These are phyloP conservation scores for Isoetes taiwanensis DNA, from an alignment of 75 land plant species.

Conservation along the genomic window DNA sequence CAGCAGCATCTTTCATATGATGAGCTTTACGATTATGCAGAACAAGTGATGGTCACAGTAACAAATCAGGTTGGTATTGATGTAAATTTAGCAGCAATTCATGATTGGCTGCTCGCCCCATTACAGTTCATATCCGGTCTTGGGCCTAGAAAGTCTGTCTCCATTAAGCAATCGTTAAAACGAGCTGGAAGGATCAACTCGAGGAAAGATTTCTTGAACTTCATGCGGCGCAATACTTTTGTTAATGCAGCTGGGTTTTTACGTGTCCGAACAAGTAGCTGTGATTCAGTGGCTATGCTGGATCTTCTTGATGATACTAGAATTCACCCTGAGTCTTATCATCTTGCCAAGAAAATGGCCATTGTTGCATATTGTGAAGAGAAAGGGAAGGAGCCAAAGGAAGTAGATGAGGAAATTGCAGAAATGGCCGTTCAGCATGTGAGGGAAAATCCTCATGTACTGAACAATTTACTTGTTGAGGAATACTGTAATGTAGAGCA, in stretches of 20 bases:
- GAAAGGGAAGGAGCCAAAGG: constrained; percentile 26
- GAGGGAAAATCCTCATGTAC: constrained; percentile 40
- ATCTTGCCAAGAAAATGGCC: constrained; percentile 72
- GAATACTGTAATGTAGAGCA: constrained; percentile 36
- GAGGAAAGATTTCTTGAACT: constrained; percentile 54
- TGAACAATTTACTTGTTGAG: constrained; percentile 44
- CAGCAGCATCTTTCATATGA: constrained; percentile 60
- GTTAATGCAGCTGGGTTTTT: constrained; percentile 75
- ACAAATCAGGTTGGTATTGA: constrained; percentile 91
- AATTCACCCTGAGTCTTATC: constrained; percentile 82
- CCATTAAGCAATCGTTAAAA: constrained; percentile 56
- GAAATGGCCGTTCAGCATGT: constrained; percentile 95
- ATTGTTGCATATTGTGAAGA: constrained; percentile 60
- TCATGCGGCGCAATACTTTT: constrained; percentile 62
- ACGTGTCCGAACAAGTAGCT: constrained; percentile 80
- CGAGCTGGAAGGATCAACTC: constrained; percentile 58
- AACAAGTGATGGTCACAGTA: constrained; percentile 79
- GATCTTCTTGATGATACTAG: constrained; percentile 90
- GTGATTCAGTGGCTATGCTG: too few relatives aligned
- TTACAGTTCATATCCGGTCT: constrained; percentile 86
- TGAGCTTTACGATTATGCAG: constrained; percentile 73
- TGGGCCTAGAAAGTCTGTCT: constrained; percentile 86
- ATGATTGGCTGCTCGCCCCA: constrained; percentile 91
- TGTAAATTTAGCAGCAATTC: constrained; percentile 67
- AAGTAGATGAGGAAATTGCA: constrained; percentile 68